Base-by-base conservation (phyloP, 371 early-diverging fungal species). In the Zancudomyces culisetae region DNA sequence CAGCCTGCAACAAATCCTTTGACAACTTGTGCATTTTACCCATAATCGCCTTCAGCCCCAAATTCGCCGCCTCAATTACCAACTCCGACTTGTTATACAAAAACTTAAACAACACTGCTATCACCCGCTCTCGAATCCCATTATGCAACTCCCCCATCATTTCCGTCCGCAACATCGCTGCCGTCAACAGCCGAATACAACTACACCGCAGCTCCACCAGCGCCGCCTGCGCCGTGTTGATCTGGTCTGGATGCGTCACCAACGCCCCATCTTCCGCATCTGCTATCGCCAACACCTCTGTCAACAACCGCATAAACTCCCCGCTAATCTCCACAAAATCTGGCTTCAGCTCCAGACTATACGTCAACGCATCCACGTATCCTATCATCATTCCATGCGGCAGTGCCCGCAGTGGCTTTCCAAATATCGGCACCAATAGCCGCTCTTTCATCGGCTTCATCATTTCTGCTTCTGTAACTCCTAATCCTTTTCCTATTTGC, bases 191-290 rank as follows among this genome's bases (percentile, higher is more conserved):
- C 53, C 86, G 81, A 63, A 98, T 89, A 62, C 98, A 98, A 1
- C 90, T 91, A 28, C 90, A 84, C 19, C 98, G 79, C 30, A 96
- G 68, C 29, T 85, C 86, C 52, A 80, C 82, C 40, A 92, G 68
- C 4, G 86, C 80, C n/a, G 53, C 50, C 0, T 78, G 77, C 18
- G 81, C 77, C 54, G 81, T 85, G 57, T 87, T 88, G 51, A 80
- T 79, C 52, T 86, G 90, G 0, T 83, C 74, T 1, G 80, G 78
- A 42, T 90, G 81, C 56, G 80, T 83, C 2, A 84, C 84, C 13
- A 94, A 69, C 0, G 91, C 91, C 59, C 91, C 90, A 59, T 98
- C 98, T 56, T 98, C 98, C 0, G 97, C 94, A 61, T 97, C 98
- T 0, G 92, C 92, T 8, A 97, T 66, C 0, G 93, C 91, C 35